Percentiles rank a stretch among this genome's conserved stretches.
Evolutionary conservation across 192 early-diverging fungal genomes (phyloP).

Genomic region (Linnemannia hyalina): DNA sequence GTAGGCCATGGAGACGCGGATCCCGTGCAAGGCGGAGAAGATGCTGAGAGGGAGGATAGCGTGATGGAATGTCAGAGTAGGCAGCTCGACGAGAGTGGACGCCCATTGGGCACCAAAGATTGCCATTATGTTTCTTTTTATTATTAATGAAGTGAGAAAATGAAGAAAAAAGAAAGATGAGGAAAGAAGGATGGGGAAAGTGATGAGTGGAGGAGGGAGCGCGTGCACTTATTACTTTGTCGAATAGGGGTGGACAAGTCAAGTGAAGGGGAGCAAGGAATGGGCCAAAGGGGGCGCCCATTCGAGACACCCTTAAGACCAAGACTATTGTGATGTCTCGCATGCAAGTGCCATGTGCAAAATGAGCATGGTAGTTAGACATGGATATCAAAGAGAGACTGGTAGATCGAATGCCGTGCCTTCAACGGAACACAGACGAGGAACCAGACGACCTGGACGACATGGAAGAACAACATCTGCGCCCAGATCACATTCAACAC

Average conservation of each 20-base stretch:
- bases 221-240: no score
- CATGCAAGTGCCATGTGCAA: no score
- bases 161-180: not conserved
- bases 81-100: constrained; percentile 37
- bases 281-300: no score
- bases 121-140: constrained; percentile 16
- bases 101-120: constrained; percentile 44
- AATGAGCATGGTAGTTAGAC: not conserved
- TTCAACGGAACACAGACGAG: constrained; percentile 14
- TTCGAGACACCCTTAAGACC: no score
- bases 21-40: constrained; percentile 46
- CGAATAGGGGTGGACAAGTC: no score
- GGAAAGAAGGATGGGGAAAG: not conserved
- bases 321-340: no score
- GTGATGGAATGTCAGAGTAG: constrained; percentile 46
- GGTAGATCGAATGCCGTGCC: constrained; percentile 20
- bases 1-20: constrained; percentile 48
- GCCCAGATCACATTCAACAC: constrained; percentile 26
- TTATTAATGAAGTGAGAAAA: not conserved
- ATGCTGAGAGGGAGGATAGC: constrained; percentile 51
- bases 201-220: not conserved
- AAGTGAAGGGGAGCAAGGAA: no score
- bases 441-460: constrained; percentile 30
- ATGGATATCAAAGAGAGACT: constrained; percentile 34
- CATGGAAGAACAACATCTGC: constrained; percentile 20